Evolutionary conservation across 768 basidiomycete genomes (phyloP).

Genomic region (Dacryopinax primogenitus): DNA sequence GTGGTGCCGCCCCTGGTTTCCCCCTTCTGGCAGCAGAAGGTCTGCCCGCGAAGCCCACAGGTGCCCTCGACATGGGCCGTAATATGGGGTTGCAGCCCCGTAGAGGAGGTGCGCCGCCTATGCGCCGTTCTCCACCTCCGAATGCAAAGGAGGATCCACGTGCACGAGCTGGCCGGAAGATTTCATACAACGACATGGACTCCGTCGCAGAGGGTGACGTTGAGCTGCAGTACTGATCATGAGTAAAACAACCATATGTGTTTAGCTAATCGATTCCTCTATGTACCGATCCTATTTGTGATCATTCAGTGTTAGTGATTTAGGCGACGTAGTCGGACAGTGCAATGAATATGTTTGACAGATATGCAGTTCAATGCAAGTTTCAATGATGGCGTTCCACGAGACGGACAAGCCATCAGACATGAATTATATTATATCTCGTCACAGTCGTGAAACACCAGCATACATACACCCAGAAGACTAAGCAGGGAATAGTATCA

Average conservation of each 20-base stretch:
- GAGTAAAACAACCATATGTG: neutral
- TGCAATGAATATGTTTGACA: too few species aligned
- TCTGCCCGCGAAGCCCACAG: constrained; percentile 64
- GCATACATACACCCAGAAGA: neutral
- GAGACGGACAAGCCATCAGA: too few species aligned
- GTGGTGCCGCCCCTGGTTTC: neutral
- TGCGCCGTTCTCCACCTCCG: constrained; percentile 43
- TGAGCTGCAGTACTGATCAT: constrained; percentile 26
- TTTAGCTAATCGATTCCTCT: neutral
- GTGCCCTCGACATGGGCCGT: constrained; percentile 24
- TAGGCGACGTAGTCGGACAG: neutral
- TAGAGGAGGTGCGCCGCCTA: constrained; percentile 46
- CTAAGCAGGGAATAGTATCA: neutral
- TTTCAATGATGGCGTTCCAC: too few species aligned
- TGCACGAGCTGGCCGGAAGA: constrained; percentile 72
- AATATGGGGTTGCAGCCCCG: constrained; percentile 29
- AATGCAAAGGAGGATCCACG: constrained; percentile 88
- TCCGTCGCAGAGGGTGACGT: constrained; percentile 71
- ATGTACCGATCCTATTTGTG: constrained; percentile 6
- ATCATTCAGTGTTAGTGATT: neutral
- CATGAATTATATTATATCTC: too few species aligned
- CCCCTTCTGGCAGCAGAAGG: constrained; percentile 34
- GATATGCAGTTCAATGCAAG: too few species aligned
- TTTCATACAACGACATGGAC: constrained; percentile 95
- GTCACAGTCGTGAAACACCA: too few species aligned